A percentile compares a stretch with the other conserved stretches of the same genome.
These are phyloP conservation scores for Suhomyces choctaworum DNA, from an alignment of 1,139 yeast species.

Conservation along the genomic window DNA sequence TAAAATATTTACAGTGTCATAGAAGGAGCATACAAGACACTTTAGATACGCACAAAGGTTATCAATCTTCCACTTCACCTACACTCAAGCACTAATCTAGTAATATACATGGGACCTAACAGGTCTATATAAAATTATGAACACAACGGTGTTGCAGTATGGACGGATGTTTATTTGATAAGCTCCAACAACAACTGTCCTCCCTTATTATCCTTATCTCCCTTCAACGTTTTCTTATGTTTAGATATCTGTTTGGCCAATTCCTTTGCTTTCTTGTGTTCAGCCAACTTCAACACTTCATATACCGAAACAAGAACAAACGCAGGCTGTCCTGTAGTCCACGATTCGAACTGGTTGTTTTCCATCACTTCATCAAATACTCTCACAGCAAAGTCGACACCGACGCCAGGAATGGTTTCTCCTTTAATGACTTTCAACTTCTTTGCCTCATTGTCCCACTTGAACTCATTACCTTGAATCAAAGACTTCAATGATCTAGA, in stretches of 20 bases:
- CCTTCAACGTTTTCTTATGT: conserved; percentile 48
- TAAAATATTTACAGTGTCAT: too few species aligned
- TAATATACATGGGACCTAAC: conserved; percentile 8
- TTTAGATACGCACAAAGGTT: too few species aligned
- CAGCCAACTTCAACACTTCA: conserved; percentile 49
- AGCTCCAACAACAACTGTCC: conserved; percentile 61
- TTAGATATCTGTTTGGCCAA: conserved; percentile 57
- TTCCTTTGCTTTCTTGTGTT: conserved; percentile 37
- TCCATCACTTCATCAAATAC: conserved; percentile 52
- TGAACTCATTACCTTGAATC: conserved; percentile 65
- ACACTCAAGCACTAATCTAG: too few species aligned
- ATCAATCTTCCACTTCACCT: too few species aligned
- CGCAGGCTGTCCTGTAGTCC: conserved; percentile 80
- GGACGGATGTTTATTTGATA: conserved; percentile 9
- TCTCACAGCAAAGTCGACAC: conserved; percentile 60
- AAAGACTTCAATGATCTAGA: conserved; percentile 76
- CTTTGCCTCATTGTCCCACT: conserved; percentile 67
- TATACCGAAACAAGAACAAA: conserved; percentile 74
- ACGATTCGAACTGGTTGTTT: conserved; percentile 49
- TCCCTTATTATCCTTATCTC: conserved; percentile 69
- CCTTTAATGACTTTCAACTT: conserved; percentile 47
- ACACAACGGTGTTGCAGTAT: too few species aligned
- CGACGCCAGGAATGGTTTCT: conserved; percentile 54
- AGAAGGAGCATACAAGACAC: too few species aligned
- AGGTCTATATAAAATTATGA: too few species aligned